phyloP scores from a whole-genome alignment of 331 rosid species.

The Rhamnella rubrinervis region DNA sequence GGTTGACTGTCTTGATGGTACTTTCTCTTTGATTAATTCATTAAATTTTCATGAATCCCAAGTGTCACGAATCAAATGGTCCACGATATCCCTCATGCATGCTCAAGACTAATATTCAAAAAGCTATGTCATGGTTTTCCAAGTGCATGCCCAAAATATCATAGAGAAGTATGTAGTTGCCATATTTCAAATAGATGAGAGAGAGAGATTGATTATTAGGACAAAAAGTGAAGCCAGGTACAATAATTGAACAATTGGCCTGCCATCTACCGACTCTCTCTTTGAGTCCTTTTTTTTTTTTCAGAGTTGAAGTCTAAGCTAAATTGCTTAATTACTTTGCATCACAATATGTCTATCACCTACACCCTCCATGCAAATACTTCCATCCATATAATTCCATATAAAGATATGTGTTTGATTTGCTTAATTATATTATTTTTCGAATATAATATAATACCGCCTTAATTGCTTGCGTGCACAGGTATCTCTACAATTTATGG shows the following conservation, averaged over 20 bases:
- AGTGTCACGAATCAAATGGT: slow-evolving; percentile 30
- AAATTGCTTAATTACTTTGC: too few species aligned
- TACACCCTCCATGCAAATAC: too few species aligned
- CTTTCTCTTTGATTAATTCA: slow-evolving; percentile 11
- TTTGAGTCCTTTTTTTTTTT: slow-evolving; percentile 14
- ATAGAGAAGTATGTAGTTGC: not conserved
- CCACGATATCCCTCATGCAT: not conserved
- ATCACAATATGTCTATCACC: too few species aligned
- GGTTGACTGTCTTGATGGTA: slow-evolving; percentile 8
- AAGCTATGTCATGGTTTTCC: not conserved
- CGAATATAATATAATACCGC: too few species aligned
- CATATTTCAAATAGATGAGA: slow-evolving; percentile 19
- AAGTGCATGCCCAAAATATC: slow-evolving; percentile 8
- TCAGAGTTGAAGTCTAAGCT: not conserved
- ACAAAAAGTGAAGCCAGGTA: slow-evolving; percentile 18
- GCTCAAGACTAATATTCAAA: slow-evolving; percentile 12
- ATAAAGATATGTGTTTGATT: too few species aligned
- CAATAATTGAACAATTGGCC: slow-evolving; percentile 42
- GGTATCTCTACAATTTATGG: too few species aligned
- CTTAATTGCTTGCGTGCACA: too few species aligned
- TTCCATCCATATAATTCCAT: too few species aligned
- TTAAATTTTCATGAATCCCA: slow-evolving; percentile 25
- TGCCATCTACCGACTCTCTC: slow-evolving; percentile 27
- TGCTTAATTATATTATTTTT: too few species aligned
- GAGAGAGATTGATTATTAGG: slow-evolving; percentile 6